Conservation (phyloP, 108 stramenopile species). For the Parietichytrium sp. region DNA sequence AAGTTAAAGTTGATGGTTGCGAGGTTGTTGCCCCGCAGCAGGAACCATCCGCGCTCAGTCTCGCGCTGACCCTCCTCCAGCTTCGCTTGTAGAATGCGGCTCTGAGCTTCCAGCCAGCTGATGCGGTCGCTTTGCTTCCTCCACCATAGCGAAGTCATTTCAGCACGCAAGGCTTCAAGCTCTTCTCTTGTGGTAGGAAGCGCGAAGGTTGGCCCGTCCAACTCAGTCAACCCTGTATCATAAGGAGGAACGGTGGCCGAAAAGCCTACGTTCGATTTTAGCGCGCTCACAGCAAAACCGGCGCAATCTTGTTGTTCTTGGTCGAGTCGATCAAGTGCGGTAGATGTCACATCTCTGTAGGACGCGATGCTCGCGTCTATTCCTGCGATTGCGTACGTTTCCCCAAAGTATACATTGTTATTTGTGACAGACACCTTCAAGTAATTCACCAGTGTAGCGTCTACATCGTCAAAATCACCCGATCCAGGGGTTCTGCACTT, state of each 20-base stretch:
- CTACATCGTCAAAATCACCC: neutral
- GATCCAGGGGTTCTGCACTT: constrained; percentile 55
- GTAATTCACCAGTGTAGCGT: neutral
- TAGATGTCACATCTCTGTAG: neutral
- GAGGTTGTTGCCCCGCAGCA: constrained; percentile 59
- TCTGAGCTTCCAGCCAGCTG: constrained; percentile 44
- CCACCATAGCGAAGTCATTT: constrained; percentile 15
- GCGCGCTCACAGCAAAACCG: neutral
- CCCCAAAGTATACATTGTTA: neutral
- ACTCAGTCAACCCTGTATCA: neutral
- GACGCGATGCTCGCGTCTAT: neutral
- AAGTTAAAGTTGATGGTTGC: constrained; percentile 71
- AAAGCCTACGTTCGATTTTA: neutral
- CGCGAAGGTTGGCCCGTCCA: neutral
- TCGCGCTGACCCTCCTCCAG: constrained; percentile 64
- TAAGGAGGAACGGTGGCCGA: neutral
- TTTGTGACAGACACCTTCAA: neutral
- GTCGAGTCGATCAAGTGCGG: neutral
- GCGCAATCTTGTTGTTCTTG: neutral
- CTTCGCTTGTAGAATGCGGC: constrained; percentile 45
- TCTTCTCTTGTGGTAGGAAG: neutral
- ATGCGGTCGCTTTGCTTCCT: neutral
- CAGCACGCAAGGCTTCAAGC: neutral
- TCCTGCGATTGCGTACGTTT: neutral
- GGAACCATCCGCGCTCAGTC: constrained; percentile 68